Conservation (phyloP, 495 filamentous ascomycete species). For the Neurospora pannonica region DNA sequence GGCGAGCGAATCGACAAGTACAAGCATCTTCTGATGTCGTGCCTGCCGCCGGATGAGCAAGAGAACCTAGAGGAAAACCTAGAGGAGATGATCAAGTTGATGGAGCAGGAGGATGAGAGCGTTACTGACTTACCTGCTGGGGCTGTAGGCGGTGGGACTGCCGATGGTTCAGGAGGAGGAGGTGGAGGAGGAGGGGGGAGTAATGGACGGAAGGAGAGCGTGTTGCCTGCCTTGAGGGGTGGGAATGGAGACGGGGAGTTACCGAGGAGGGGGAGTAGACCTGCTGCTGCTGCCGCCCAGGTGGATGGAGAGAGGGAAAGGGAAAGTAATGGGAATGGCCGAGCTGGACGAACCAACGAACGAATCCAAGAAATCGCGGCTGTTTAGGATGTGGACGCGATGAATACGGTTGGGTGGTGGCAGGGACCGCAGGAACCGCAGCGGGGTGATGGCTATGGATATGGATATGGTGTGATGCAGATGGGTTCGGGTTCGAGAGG, state of each 20-base stretch:
- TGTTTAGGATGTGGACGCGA: not conserved
- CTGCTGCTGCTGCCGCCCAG: not conserved
- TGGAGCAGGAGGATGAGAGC: slow-evolving; percentile 35
- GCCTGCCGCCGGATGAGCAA: slow-evolving; percentile 36
- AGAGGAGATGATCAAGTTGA: slow-evolving; percentile 41
- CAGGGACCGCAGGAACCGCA: not conserved
- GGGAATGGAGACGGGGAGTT: not conserved
- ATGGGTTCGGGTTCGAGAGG: not conserved
- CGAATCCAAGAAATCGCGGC: not conserved
- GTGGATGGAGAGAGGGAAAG: not conserved
- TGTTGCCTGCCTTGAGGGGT: not conserved
- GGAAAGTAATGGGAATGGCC: not conserved
- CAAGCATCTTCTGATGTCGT: slow-evolving; percentile 33
- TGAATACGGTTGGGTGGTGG: not conserved
- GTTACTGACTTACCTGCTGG: not conserved
- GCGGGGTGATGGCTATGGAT: not conserved
- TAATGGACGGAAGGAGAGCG: not conserved
- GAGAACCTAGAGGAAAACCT: slow-evolving; percentile 37
- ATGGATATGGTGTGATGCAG: not conserved
- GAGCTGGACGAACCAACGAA: not conserved
- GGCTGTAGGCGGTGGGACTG: not conserved
- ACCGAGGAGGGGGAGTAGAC: not conserved
- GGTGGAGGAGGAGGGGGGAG: not conserved
- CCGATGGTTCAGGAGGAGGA: not conserved
- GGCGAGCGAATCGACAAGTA: slow-evolving; percentile 42